Evolutionary conservation across 129 eudicot species (phyloP), one percentile per base, ranked within the genome.

Genomic region (Kitagawia praeruptora): DNA sequence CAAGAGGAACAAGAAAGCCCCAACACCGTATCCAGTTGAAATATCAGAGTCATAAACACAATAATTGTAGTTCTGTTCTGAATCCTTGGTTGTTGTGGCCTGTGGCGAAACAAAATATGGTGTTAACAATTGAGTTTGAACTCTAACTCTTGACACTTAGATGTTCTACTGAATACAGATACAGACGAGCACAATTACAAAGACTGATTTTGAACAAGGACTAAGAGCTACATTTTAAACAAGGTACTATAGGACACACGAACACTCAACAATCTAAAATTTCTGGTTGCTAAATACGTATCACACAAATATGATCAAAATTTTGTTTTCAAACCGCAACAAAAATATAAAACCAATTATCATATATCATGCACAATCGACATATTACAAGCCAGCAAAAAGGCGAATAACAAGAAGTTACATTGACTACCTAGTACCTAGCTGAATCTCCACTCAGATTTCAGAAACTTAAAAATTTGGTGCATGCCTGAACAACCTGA

Each of bases 31-130:
- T 27, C 97, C 93, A 16, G 97, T 92, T 75, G 98, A 86, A 28
- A 95, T 92, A 64, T 92, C 96, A 2, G 97, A 92, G 80, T 92
- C 97, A 79, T 95, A 95, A 23, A 85, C 78, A 80, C 98, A 95
- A 41, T 83, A 88, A 51, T 75, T 80, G 75, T 86, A 85, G 23
- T 89, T 51, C 31, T 75, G 48, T 71, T 93, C 95, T 8, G 49
- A 16, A 78, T 90, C 96, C 27, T 63, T 66, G 74, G 31, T 77
- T 23, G 77, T 58, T 4, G 53, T 83, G 41, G 93, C 98, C 98
- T 93, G 84, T 21, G 51, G 39, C 78, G 19, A 37, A 69, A 70
- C 4, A 74, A 38, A 39, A 19, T 40, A 8, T 58, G 14, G 66
- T 58, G 23, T 7, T 56, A 56, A 21, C 8, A 66, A 66, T 64